Conservation (phyloP, 345 rosid species). For the Aquilaria sinensis region DNA sequence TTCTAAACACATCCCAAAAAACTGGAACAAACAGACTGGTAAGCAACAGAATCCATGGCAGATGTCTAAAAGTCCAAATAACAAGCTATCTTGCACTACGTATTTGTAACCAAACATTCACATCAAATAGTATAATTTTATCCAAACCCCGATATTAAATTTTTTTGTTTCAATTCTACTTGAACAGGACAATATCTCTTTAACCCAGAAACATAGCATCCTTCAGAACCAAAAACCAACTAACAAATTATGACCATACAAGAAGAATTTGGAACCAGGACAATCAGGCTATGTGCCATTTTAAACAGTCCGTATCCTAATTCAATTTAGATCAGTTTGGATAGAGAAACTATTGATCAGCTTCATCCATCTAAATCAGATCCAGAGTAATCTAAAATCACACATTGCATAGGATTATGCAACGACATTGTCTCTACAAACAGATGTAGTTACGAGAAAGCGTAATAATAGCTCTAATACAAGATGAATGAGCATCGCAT, state of each 20-base stretch:
- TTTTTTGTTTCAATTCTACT: slow-evolving; percentile 10
- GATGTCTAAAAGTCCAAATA: too few species aligned
- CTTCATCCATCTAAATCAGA: slow-evolving; percentile 9
- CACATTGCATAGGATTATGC: too few species aligned
- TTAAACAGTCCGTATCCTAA: neutral
- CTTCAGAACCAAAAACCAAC: neutral
- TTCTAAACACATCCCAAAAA: too few species aligned
- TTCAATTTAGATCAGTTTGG: slow-evolving; percentile 6
- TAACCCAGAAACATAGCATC: neutral
- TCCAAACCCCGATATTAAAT: slow-evolving; percentile 1
- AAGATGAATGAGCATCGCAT: too few species aligned
- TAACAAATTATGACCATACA: neutral
- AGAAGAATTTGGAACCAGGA: neutral
- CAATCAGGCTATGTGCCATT: slow-evolving; percentile 6
- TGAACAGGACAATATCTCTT: neutral
- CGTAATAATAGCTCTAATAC: too few species aligned
- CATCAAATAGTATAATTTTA: too few species aligned
- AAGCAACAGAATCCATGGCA: too few species aligned
- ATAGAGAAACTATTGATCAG: neutral
- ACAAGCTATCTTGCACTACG: too few species aligned
- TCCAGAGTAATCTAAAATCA: neutral
- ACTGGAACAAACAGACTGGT: too few species aligned
- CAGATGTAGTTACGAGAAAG: too few species aligned
- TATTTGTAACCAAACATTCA: too few species aligned
- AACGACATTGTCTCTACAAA: too few species aligned